Base-by-base conservation (phyloP, 345 rosid species). In the Syzygium aromaticum region DNA sequence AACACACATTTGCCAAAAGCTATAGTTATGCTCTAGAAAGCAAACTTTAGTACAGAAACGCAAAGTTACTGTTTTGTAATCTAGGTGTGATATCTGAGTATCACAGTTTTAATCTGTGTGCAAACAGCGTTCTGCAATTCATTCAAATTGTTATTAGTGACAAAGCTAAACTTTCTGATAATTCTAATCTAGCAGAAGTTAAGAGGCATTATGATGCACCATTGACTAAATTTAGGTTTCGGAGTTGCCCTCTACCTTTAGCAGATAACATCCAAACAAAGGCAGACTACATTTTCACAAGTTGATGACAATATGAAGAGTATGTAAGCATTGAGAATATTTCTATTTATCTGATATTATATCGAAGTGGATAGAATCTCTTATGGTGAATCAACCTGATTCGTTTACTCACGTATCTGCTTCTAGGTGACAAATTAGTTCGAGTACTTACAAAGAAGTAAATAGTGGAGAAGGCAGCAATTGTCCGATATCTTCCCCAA, bases 401-500 rank as follows among this genome's bases (percentile, higher is more conserved):
- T 33, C 80, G 38, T 67, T 67, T 17, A 38, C 80, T 73, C 80
- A 33, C 10, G 6, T 33, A 33, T 73, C 80, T 67, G 10, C 80
- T 33, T 67, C 46, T 21, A 33, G 80, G 25, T 73, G 46, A 73
- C 5, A 7, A 33, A 73, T 5, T 73, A 73, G 80, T 73, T 73
- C 5, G 13, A 73, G 49, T 33, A 52, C 82, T 88, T 93, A 96
- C 99, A 85, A 95, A 89, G 90, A 96, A 94, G 89, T 98, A 96
- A 82, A 95, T 92, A 8, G 94, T 92, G 52, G 99, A 98, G 94
- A 98, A 96, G 77, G 91, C 87, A 88, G 97, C 99, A 16, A 98
- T 98, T 2, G 99, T 96, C 98, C 98, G 94, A 94, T 96, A 98
- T 95, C 99, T 89, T 89, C 99, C 99, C 98, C 98, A 95, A 84